Conservation (phyloP, 495 filamentous ascomycete species). For the Acidomyces sp. region DNA sequence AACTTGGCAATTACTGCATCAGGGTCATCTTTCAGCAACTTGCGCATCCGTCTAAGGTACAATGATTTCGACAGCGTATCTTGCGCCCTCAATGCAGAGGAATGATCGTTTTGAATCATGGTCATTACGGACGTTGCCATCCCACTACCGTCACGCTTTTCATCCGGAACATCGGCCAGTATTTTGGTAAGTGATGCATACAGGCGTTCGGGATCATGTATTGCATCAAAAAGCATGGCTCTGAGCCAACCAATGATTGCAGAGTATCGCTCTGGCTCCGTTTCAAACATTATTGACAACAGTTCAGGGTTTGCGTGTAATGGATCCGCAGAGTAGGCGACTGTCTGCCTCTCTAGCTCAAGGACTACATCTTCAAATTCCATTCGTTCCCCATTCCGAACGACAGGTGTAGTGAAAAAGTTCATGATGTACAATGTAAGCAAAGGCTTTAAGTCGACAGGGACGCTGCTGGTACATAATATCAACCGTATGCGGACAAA, state of each 20-base stretch:
- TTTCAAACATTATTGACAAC: constrained; percentile 65
- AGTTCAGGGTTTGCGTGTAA: constrained; percentile 65
- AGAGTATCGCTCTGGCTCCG: constrained; percentile 79
- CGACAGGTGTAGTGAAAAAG: constrained; percentile 85
- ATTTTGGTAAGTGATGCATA: constrained; percentile 75
- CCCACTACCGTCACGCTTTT: constrained; percentile 70
- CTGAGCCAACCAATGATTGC: constrained; percentile 72
- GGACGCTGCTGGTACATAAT: constrained; percentile 60
- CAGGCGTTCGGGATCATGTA: constrained; percentile 72
- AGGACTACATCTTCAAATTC: constrained; percentile 87
- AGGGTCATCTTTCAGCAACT: constrained; percentile 58
- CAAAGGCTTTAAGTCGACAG: constrained; percentile 64
- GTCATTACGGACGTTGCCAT: constrained; percentile 65
- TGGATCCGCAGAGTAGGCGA: constrained; percentile 59
- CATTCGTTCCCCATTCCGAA: constrained; percentile 60
- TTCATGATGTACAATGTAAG: constrained; percentile 73
- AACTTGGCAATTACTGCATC: constrained; percentile 59
- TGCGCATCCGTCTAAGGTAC: constrained; percentile 73
- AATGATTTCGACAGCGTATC: constrained; percentile 76
- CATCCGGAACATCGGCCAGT: constrained; percentile 81
- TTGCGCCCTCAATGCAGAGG: constrained; percentile 62
- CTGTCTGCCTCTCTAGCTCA: constrained; percentile 78
- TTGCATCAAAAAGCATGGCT: constrained; percentile 69
- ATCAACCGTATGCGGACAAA: constrained; percentile 75
- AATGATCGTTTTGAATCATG: constrained; percentile 61